phyloP scores from a whole-genome alignment of 805 yeast species.

The Nakazawaea ambrosiae region DNA sequence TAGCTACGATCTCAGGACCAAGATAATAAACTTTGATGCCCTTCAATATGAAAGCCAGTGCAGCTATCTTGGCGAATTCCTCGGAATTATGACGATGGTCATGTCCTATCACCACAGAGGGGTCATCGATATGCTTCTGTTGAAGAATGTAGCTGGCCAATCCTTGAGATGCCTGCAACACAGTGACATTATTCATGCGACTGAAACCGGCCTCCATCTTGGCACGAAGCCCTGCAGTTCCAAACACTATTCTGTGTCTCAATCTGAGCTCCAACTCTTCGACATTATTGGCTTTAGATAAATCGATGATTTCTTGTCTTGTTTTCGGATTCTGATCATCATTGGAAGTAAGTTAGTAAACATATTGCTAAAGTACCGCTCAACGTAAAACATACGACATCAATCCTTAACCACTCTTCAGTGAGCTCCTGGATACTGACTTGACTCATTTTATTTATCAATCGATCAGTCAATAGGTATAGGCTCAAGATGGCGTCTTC shows the following conservation, averaged over 20 bases:
- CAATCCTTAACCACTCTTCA: conserved; percentile 31
- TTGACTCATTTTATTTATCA: neutral
- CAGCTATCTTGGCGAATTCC: conserved; percentile 73
- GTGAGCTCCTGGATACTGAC: conserved; percentile 20
- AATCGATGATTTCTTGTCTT: conserved; percentile 43
- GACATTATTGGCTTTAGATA: conserved; percentile 31
- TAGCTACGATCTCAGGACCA: conserved; percentile 51
- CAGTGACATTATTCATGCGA: conserved; percentile 84
- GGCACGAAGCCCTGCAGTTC: conserved; percentile 90
- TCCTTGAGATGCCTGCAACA: conserved; percentile 87
- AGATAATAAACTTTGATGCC: conserved; percentile 69
- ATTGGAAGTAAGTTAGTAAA: neutral
- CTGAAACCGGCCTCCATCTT: conserved; percentile 87
- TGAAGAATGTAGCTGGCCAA: conserved; percentile 41
- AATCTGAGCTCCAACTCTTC: conserved; percentile 46
- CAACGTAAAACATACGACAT: conserved; percentile 20
- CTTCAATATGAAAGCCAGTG: conserved; percentile 57
- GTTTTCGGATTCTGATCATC: conserved; percentile 28
- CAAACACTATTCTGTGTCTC: conserved; percentile 64
- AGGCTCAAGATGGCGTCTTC: too few relatives aligned
- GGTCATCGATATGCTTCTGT: conserved; percentile 23
- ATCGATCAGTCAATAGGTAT: neutral
- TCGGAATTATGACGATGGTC: conserved; percentile 84
- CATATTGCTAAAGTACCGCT: neutral
- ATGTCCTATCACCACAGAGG: conserved; percentile 72